These are phyloP conservation scores for Vitis hybrid DNA, from an alignment of 177 flowering plant genomes.

Conservation along the genomic window DNA sequence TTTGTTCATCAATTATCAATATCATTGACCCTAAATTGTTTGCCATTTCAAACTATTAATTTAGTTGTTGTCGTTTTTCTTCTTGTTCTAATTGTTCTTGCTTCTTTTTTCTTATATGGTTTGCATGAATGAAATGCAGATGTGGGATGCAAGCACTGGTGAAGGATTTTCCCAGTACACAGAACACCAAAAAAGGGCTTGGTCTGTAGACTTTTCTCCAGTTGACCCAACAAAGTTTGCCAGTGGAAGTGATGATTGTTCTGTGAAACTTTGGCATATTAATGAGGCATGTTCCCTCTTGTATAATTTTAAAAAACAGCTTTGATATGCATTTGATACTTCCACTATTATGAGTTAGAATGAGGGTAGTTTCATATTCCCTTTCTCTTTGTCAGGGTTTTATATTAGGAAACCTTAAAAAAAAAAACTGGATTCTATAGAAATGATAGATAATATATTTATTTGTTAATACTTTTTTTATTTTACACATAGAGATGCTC, in stretches of 20 bases:
- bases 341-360: too few relatives aligned
- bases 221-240: conserved; percentile 35
- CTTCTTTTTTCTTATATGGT: neutral
- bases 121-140: conserved; percentile 14
- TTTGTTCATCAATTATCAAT: neutral
- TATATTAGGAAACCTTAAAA: too few relatives aligned
- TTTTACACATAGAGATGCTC: neutral
- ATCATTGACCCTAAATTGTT: neutral
- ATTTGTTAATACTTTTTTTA: too few relatives aligned
- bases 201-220: conserved; percentile 44
- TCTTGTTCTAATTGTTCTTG: neutral
- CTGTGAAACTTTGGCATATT: conserved; percentile 42
- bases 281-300: conserved; percentile 25
- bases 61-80: neutral
- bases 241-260: conserved; percentile 47
- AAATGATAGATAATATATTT: too few relatives aligned
- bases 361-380: too few relatives aligned
- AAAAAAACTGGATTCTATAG: too few relatives aligned
- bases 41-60: neutral
- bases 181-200: conserved; percentile 34
- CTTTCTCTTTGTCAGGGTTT: too few relatives aligned
- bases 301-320: neutral
- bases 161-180: conserved; percentile 22
- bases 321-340: too few relatives aligned
- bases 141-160: conserved; percentile 35